Evolutionary conservation across 2,329 filamentous ascomycete genomes (phyloP).

Genomic region (Plenodomus biglobosus): DNA sequence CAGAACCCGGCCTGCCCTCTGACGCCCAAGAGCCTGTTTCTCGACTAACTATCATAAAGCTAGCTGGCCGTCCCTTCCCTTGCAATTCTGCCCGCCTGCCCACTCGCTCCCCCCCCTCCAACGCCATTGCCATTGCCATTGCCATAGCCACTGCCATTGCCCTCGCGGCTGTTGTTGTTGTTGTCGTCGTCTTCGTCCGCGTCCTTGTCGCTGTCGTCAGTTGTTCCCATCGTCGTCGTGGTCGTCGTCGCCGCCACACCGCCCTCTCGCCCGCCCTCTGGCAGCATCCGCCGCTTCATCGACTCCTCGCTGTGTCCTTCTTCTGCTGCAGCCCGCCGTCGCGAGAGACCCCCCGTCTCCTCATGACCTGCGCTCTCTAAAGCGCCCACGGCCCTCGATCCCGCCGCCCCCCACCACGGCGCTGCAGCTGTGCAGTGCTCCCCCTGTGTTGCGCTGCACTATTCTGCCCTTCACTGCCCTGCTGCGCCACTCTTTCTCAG

Average conservation of each 20-base stretch:
- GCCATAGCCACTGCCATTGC: slow-evolving; percentile 1
- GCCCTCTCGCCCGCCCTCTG: slow-evolving; percentile 1
- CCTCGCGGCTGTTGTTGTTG: slow-evolving; percentile 2
- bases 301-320: no score
- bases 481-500: neutral
- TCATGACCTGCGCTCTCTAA: slow-evolving; percentile 6
- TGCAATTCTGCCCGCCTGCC: slow-evolving; percentile 21
- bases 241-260: slow-evolving; percentile 1
- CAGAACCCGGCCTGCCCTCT: no score
- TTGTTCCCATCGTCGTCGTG: no score
- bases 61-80: no score
- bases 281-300: neutral
- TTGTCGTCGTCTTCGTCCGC: no score
- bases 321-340: no score
- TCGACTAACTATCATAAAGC: no score
- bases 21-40: no score
- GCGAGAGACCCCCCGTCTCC: slow-evolving; percentile 10
- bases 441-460: no score
- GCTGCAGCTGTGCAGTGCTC: neutral
- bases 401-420: slow-evolving; percentile 15
- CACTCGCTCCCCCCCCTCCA: neutral
- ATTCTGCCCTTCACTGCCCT: no score
- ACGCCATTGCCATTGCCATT: neutral
- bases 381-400: slow-evolving; percentile 4
- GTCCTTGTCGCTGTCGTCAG: no score